A percentile compares a stretch with the other conserved stretches of the same genome.
Conservation (phyloP, 495 filamentous ascomycete genomes). For the Penicillium egyptiacum region DNA sequence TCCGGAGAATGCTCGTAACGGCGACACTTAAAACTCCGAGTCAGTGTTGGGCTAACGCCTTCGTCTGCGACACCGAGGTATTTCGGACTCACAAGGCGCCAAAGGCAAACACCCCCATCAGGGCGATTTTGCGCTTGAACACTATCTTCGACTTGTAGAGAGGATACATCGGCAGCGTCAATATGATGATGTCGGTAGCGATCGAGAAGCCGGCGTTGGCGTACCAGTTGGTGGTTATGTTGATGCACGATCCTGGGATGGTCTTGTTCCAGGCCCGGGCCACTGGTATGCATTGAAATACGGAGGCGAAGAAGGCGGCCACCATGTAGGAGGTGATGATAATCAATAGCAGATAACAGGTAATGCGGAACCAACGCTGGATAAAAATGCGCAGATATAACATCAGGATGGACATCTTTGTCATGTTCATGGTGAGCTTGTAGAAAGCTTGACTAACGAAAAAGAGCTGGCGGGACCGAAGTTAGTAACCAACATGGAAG, state of each 20-base stretch:
- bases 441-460: conserved; percentile 37
- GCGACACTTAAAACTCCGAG: too few relatives aligned
- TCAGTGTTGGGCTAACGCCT: too few relatives aligned
- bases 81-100: too few relatives aligned
- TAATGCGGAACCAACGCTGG: conserved; percentile 15
- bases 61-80: too few relatives aligned
- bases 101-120: too few relatives aligned
- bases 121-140: too few relatives aligned
- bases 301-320: conserved; percentile 38
- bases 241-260: conserved; percentile 36
- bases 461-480: conserved; percentile 18
- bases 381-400: conserved; percentile 44
- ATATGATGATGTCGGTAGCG: too few relatives aligned
- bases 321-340: conserved; percentile 38
- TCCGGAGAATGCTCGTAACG: too few relatives aligned
- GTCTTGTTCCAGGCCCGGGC: conserved; percentile 37
- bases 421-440: conserved; percentile 34
- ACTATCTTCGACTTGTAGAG: too few relatives aligned
- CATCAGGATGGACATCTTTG: conserved; percentile 42
- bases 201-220: too few relatives aligned
- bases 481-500: too few relatives aligned
- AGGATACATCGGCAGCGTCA: too few relatives aligned
- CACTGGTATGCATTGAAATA: conserved; percentile 48
- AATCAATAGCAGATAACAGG: conserved; percentile 13
- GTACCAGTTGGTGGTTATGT: conserved; percentile 38